A percentile compares a stretch with the other conserved stretches of the same genome.
Conservation (phyloP, 2,329 filamentous ascomycete genomes). For the Xylariales sp. region DNA sequence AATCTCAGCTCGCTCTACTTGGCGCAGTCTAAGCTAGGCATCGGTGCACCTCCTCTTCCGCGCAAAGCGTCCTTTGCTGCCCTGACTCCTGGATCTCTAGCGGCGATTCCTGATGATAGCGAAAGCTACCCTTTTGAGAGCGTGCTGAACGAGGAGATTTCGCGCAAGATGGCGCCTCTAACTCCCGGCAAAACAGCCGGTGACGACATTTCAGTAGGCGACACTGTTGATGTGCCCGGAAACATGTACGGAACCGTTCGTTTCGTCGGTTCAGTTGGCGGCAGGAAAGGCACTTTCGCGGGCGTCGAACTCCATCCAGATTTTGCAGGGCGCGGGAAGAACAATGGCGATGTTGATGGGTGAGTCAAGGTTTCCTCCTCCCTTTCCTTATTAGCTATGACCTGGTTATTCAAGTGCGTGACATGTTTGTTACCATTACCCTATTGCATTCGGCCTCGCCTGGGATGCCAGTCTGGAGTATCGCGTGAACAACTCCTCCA, state of each 20-base stretch:
- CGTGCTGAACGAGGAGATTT: constrained; percentile 39
- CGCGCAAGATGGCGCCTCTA: constrained; percentile 45
- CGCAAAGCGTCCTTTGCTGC: constrained; percentile 69
- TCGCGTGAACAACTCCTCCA: too few relatives aligned
- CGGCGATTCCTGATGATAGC: constrained; percentile 62
- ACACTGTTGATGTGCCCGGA: constrained; percentile 85
- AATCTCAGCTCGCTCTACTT: constrained; percentile 52
- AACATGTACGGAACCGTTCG: constrained; percentile 88
- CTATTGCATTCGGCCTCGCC: too few relatives aligned
- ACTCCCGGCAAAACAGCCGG: constrained; percentile 48
- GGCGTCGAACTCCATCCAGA: constrained; percentile 84
- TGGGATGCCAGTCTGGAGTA: too few relatives aligned
- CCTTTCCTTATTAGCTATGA: not conserved
- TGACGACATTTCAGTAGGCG: constrained; percentile 66
- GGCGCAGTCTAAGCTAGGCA: constrained; percentile 42
- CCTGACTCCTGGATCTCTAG: constrained; percentile 59
- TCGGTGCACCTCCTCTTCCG: constrained; percentile 43
- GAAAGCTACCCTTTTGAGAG: constrained; percentile 58
- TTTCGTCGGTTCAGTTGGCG: constrained; percentile 81
- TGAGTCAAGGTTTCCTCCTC: constrained; percentile 37
- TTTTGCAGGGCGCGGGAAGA: constrained; percentile 83
- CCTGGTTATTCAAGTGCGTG: too few relatives aligned
- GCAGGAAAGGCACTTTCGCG: constrained; percentile 87
- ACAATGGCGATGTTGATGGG: constrained; percentile 94
- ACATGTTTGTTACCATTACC: too few relatives aligned